These are phyloP conservation scores for Fragaria nilgerrensis DNA, from an alignment of 306 rosid genomes.

Conservation along the genomic window DNA sequence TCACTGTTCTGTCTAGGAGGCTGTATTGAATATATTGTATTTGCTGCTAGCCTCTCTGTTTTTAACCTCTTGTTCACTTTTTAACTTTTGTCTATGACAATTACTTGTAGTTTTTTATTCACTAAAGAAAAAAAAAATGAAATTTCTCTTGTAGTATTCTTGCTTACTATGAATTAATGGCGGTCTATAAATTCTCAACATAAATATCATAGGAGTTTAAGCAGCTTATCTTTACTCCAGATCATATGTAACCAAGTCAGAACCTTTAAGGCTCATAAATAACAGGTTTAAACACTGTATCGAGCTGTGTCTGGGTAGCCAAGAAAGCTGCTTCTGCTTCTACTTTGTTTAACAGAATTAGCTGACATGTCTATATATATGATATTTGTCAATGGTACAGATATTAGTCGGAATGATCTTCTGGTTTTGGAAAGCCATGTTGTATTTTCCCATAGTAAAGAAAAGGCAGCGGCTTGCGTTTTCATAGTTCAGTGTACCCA, in stretches of 20 bases:
- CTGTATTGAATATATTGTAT: neutral
- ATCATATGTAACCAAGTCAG: neutral
- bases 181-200: neutral
- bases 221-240: neutral
- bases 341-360: neutral
- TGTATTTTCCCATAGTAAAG: constrained; percentile 63
- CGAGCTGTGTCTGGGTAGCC: neutral
- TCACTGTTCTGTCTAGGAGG: neutral
- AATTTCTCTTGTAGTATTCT: no score
- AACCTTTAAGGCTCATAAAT: neutral
- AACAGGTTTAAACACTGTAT: neutral
- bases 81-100: neutral
- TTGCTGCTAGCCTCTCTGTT: neutral
- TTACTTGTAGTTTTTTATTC: neutral
- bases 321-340: constrained; percentile 13
- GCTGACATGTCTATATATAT: constrained; percentile 14
- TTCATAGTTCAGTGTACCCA: constrained; percentile 58
- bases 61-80: neutral
- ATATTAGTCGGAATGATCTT: constrained; percentile 49
- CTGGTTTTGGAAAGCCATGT: constrained; percentile 52
- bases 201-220: neutral
- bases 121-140: neutral
- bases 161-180: neutral
- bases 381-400: constrained; percentile 42
- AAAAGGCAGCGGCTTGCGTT: constrained; percentile 58